These are phyloP conservation scores for Ceratocystis papillata DNA, from an alignment of 2,329 filamentous ascomycete species.

Conservation along the genomic window DNA sequence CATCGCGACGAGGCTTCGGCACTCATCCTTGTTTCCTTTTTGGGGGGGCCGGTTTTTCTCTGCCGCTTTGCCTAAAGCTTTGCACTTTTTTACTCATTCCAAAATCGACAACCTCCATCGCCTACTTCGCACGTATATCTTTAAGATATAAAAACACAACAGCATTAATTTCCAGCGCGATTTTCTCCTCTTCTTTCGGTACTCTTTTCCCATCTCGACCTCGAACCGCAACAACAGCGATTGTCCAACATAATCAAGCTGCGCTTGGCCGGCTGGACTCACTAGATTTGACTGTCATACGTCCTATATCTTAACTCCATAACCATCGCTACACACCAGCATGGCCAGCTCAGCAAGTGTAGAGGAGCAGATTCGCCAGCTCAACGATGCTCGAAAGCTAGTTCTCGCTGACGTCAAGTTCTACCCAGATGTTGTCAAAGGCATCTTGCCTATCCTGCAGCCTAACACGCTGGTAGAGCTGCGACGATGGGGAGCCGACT, in stretches of 20 bases:
- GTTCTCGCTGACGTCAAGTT: constrained; percentile 77
- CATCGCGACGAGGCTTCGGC: constrained; percentile 20
- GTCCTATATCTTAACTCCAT: constrained; percentile 13
- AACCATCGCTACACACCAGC: constrained; percentile 27
- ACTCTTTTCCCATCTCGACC: neutral
- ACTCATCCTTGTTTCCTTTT: constrained; percentile 7
- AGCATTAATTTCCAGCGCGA: neutral
- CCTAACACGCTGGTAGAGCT: constrained; percentile 64
- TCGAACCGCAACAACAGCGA: neutral
- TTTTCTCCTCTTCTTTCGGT: neutral
- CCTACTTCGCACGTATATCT: neutral
- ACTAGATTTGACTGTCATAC: neutral
- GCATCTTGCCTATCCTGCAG: constrained; percentile 83
- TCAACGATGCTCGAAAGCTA: constrained; percentile 81
- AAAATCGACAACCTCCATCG: neutral
- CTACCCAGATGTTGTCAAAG: constrained; percentile 84
- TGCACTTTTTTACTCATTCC: neutral
- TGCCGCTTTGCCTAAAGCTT: constrained; percentile 7
- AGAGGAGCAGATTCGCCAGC: constrained; percentile 70
- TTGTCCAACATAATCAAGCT: neutral
- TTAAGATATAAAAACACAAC: neutral
- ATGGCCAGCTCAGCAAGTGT: constrained; percentile 52
- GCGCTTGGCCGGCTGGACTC: neutral
- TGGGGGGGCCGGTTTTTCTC: neutral
- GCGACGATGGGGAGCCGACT: constrained; percentile 91